Conservation (phyloP, 768 basidiomycete genomes). For the Leccinum olivaceopallidum region DNA sequence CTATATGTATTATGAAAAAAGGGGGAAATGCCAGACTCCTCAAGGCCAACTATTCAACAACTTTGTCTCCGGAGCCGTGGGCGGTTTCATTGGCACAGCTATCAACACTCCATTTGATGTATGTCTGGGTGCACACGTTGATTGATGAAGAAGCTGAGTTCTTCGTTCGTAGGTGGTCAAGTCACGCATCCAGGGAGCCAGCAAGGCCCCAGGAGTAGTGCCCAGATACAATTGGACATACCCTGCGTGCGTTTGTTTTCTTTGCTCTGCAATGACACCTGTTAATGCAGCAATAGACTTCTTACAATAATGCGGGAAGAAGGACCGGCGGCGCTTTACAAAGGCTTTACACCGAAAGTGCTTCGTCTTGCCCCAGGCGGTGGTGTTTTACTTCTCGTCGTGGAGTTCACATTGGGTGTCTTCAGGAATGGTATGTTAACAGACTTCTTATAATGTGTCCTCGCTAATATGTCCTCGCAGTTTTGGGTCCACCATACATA, state of each 20-base stretch:
- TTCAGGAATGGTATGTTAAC: constrained; percentile 70
- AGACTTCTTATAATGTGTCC: neutral
- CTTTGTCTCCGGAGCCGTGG: constrained; percentile 86
- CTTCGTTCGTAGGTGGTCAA: constrained; percentile 74
- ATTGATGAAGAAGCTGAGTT: neutral
- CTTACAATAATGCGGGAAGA: constrained; percentile 84
- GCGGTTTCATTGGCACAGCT: constrained; percentile 86
- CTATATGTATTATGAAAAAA: neutral
- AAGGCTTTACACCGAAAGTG: constrained; percentile 95
- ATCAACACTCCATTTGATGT: constrained; percentile 87
- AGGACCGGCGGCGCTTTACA: constrained; percentile 83
- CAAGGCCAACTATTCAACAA: constrained; percentile 83
- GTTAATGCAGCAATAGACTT: constrained; percentile 40
- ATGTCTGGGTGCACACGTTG: constrained; percentile 9
- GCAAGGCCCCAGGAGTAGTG: constrained; percentile 61
- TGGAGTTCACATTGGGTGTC: constrained; percentile 77
- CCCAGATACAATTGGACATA: constrained; percentile 97
- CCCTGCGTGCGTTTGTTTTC: constrained; percentile 54
- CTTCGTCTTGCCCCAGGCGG: constrained; percentile 94
- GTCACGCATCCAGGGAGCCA: constrained; percentile 86
- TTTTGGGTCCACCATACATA: constrained; percentile 36
- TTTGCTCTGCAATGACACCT: neutral
- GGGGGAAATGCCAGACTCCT: constrained; percentile 46
- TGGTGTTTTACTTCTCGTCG: constrained; percentile 91
- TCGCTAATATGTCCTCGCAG: constrained; percentile 16